Conservation (phyloP, 169 alveolate genomes). For the Haemoproteus tartakovskyi region DNA sequence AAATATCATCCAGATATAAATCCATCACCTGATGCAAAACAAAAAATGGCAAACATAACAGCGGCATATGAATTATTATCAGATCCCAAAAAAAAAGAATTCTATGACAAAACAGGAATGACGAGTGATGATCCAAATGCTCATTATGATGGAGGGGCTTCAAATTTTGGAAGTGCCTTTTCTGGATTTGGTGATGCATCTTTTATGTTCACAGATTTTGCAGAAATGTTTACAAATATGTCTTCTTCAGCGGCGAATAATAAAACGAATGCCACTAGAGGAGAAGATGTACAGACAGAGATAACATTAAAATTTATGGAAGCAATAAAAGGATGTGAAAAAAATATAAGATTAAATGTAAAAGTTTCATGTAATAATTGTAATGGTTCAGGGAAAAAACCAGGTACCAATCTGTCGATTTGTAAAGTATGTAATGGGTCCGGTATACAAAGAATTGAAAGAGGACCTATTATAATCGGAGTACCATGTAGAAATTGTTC, state of each 20-base stretch:
- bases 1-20: slow-evolving; percentile 93
- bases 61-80: slow-evolving; percentile 93
- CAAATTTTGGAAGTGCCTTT: slow-evolving; percentile 71
- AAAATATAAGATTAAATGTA: slow-evolving; percentile 75
- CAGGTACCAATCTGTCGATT: slow-evolving; percentile 72
- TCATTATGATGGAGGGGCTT: slow-evolving; percentile 23
- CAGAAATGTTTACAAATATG: slow-evolving; percentile 82
- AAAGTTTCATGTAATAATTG: slow-evolving; percentile 81
- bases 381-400: slow-evolving; percentile 80
- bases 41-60: slow-evolving; percentile 90
- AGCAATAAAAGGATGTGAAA: slow-evolving; percentile 83
- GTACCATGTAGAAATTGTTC: slow-evolving; percentile 86
- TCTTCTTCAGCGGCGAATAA: slow-evolving; percentile 75
- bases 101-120: slow-evolving; percentile 89
- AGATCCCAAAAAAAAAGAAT: slow-evolving; percentile 87
- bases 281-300: slow-evolving; percentile 81
- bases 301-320: slow-evolving; percentile 83
- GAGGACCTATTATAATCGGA: slow-evolving; percentile 85
- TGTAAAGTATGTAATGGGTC: slow-evolving; percentile 84
- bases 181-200: slow-evolving; percentile 82
- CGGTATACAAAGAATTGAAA: slow-evolving; percentile 82
- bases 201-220: slow-evolving; percentile 84
- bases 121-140: slow-evolving; percentile 80
- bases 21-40: slow-evolving; percentile 92
- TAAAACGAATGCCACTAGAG: slow-evolving; percentile 71